Conservation (phyloP, 352 stramenopile genomes). For the Phytophthora boehmeriae region DNA sequence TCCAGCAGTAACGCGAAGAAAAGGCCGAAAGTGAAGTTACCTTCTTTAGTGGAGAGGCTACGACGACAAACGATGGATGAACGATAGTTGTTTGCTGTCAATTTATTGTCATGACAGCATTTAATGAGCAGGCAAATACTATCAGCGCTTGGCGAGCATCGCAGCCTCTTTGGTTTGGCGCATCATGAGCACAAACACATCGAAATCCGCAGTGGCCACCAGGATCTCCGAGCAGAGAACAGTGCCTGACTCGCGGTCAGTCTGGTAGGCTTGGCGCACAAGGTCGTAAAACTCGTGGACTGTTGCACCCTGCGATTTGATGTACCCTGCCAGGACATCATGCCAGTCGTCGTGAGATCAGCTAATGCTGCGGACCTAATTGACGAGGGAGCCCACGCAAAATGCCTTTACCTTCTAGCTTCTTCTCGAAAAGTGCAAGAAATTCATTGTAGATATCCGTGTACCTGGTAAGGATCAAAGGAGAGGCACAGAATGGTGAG, state of each 20-base stretch:
- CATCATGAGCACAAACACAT: slow-evolving; percentile 87
- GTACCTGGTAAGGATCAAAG: slow-evolving; percentile 44
- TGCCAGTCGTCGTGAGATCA: neutral
- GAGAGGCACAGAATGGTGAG: neutral
- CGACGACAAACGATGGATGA: slow-evolving; percentile 68
- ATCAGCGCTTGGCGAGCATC: slow-evolving; percentile 53
- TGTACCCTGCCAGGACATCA: slow-evolving; percentile 45
- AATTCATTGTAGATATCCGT: slow-evolving; percentile 85
- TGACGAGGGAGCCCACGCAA: neutral
- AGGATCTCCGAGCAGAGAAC: slow-evolving; percentile 81
- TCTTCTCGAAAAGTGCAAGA: slow-evolving; percentile 71
- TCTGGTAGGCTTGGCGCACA: slow-evolving; percentile 59
- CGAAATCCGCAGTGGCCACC: slow-evolving; percentile 77
- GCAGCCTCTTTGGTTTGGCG: slow-evolving; percentile 78
- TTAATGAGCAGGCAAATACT: neutral
- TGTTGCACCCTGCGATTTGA: slow-evolving; percentile 58
- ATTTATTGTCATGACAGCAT: neutral
- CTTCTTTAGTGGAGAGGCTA: slow-evolving; percentile 74
- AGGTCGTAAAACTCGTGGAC: slow-evolving; percentile 73
- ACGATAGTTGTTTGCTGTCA: slow-evolving; percentile 20
- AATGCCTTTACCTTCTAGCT: slow-evolving; percentile 63
- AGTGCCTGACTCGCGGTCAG: slow-evolving; percentile 62
- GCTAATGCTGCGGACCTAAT: neutral
- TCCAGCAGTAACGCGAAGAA: slow-evolving; percentile 51
- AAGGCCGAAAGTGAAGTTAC: slow-evolving; percentile 70